phyloP scores from a whole-genome alignment of 148 eudicot genomes.

The Vaccinium darrowii region DNA sequence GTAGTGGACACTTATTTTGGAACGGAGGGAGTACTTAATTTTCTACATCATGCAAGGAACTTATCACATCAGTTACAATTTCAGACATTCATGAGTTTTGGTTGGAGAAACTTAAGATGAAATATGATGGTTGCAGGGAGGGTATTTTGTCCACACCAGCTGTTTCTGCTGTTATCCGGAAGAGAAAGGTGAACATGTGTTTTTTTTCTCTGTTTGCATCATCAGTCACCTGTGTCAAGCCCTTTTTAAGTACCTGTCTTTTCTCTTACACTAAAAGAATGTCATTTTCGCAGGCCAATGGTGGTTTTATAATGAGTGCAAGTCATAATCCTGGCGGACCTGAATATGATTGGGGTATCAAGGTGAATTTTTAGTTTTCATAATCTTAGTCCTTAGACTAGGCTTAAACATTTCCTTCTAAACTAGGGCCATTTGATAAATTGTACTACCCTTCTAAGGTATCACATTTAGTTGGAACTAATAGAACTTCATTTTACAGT shows the following conservation, averaged over 20 bases:
- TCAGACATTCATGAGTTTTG: not conserved
- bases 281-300: slow-evolving; percentile 71
- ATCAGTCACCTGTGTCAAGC: not conserved
- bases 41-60: not conserved
- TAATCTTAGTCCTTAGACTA: not conserved
- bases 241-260: not conserved
- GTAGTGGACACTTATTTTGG: too few relatives aligned
- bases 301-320: slow-evolving; percentile 98
- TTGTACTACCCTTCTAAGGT: not conserved
- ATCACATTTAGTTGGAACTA: not conserved
- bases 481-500: not conserved
- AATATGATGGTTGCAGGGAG: slow-evolving; percentile 56
- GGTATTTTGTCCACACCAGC: slow-evolving; percentile 96
- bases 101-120: slow-evolving; percentile 13
- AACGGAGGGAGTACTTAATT: too few relatives aligned
- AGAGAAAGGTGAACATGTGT: slow-evolving; percentile 61
- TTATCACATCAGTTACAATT: not conserved
- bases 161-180: slow-evolving; percentile 96
- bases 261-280: not conserved
- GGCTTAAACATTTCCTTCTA: slow-evolving; percentile 7
- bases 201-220: slow-evolving; percentile 11
- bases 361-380: slow-evolving; percentile 44
- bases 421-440: not conserved
- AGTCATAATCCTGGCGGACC: slow-evolving; percentile 99
- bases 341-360: slow-evolving; percentile 98